Conservation (phyloP, 192 early-diverging fungal genomes). For the Pecoramyces ruminantium region DNA sequence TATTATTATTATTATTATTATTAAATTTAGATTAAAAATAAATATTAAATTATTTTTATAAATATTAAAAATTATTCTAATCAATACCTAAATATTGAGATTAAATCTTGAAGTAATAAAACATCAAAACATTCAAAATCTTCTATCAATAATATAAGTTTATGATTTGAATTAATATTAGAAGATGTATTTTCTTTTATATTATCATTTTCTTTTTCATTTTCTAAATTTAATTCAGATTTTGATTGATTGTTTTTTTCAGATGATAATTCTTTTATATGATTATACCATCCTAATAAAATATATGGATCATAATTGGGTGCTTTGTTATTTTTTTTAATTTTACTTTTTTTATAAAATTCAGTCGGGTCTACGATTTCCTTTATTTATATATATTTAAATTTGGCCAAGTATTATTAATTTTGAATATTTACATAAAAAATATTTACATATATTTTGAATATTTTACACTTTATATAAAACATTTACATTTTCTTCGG, state of each 20-base stretch:
- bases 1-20: too few species aligned
- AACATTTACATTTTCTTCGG: not conserved
- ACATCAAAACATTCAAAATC: constrained; percentile 76
- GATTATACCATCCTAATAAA: constrained; percentile 47
- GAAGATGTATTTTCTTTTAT: too few species aligned
- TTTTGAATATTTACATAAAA: too few species aligned
- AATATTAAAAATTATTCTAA: too few species aligned
- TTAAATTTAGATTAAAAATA: too few species aligned
- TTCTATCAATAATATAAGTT: constrained; percentile 58
- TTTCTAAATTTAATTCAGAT: not conserved
- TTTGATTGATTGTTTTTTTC: not conserved
- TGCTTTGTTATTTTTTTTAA: constrained; percentile 4
- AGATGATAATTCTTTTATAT: constrained; percentile 1
- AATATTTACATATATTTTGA: too few species aligned
- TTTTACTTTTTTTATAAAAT: constrained; percentile 1
- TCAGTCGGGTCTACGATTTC: constrained; percentile 14
- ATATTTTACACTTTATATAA: too few species aligned
- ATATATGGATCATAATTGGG: constrained; percentile 48
- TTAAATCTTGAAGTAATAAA: constrained; percentile 51
- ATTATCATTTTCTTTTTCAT: not conserved
- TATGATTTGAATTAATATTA: too few species aligned
- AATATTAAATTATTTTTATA: too few species aligned
- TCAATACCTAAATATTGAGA: constrained; percentile 49
- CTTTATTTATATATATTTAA: too few species aligned
- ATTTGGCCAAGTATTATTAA: too few species aligned